Conservation (phyloP, 768 basidiomycete species). For the Boletus subparvulus region DNA sequence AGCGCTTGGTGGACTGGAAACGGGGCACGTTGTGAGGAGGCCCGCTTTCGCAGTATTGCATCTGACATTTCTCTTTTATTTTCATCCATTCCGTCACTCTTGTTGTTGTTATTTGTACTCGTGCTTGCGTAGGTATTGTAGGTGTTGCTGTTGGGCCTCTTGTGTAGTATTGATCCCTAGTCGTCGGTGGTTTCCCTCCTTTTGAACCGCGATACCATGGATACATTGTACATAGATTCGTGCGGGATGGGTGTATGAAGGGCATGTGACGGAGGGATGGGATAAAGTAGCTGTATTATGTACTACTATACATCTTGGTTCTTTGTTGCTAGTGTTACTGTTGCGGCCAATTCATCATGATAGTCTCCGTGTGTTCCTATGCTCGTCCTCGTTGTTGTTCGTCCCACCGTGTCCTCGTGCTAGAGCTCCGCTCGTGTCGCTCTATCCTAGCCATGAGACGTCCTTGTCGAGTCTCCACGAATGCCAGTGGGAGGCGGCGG, state of each 20-base stretch:
- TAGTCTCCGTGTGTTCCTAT: no score
- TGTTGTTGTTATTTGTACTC: background rate
- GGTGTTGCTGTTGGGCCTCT: background rate
- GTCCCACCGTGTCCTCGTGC: no score
- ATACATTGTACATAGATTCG: background rate
- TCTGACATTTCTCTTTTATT: background rate
- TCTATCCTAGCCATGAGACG: no score
- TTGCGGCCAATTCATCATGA: no score
- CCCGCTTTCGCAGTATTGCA: background rate
- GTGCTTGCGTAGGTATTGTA: background rate
- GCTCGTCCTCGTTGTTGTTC: no score
- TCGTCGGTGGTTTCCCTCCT: background rate
- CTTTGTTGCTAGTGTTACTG: no score
- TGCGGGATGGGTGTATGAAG: background rate
- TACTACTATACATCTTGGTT: background rate
- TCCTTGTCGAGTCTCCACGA: no score
- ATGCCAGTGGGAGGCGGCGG: no score
- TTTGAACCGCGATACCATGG: constrained; percentile 8
- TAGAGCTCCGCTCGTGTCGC: no score
- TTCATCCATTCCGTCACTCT: no score
- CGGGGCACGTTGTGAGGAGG: constrained; percentile 32
- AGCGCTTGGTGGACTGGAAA: constrained; percentile 65
- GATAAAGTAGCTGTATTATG: background rate
- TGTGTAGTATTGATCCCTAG: background rate
- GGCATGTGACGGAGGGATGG: background rate